Conservation (phyloP, 805 yeast genomes). For the Yamadazyma philogaea region DNA sequence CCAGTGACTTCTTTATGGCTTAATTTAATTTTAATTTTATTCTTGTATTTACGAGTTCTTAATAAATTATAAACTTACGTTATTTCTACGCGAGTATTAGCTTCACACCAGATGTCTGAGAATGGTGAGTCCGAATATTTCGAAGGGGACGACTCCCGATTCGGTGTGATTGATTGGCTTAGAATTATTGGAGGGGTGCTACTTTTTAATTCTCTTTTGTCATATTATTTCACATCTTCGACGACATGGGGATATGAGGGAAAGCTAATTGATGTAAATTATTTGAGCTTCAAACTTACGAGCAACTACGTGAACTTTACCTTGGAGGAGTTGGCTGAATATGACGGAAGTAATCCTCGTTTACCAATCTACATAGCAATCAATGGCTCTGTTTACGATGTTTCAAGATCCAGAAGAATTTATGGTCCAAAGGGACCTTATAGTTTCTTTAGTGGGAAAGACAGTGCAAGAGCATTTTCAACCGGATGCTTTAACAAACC, state of each 20-base stretch:
- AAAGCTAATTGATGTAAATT: constrained; percentile 44
- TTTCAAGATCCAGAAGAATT: constrained; percentile 43
- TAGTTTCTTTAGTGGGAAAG: constrained; percentile 57
- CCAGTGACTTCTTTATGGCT: constrained; percentile 28
- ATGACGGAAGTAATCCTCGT: constrained; percentile 46
- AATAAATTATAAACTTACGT: neutral
- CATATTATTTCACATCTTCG: constrained; percentile 58
- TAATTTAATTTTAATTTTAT: neutral
- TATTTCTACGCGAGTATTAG: neutral
- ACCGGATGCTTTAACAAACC: constrained; percentile 62
- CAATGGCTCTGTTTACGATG: constrained; percentile 64
- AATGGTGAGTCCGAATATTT: neutral
- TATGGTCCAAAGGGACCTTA: constrained; percentile 59
- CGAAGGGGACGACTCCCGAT: constrained; percentile 7
- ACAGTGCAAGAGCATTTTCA: constrained; percentile 64
- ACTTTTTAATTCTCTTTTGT: constrained; percentile 44
- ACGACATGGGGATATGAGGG: constrained; percentile 62
- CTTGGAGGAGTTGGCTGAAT: constrained; percentile 44
- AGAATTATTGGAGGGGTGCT: constrained; percentile 47
- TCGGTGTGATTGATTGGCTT: constrained; percentile 39
- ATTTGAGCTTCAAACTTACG: constrained; percentile 25
- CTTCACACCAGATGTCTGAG: neutral
- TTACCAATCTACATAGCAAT: constrained; percentile 59
- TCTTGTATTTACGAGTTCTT: neutral
- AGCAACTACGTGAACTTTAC: constrained; percentile 32